Base-by-base conservation (phyloP, 176 grass and related monocot species). In the Carex kokanica region DNA sequence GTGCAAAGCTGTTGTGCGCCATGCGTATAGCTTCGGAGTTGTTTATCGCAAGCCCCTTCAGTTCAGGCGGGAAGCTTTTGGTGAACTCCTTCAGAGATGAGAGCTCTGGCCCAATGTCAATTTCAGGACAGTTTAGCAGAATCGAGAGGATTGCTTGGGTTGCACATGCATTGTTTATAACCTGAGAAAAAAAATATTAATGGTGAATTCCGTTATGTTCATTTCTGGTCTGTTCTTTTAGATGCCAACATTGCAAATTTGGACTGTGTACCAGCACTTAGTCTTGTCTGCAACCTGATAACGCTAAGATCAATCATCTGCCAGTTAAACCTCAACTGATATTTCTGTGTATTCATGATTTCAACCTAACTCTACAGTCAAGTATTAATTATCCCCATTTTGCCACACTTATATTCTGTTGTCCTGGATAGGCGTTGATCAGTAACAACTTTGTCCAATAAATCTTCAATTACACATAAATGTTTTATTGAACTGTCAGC, bases 61-160 rank as follows among this genome's bases (percentile, higher is more conserved):
- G 92, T 81, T 95, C 91, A 21, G 93, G 93, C 13, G 93, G 91
- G 83, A 99, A 90, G 60, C 94, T 90, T 80, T 93, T 95, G 21
- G 96, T 81, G 70, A 99, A 99, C 7, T 99, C 96, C 88, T 95
- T 99, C 7, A 99, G 84, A 53, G 34, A 86, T 84, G 88, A 90
- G 0, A 99, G 81, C 29, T 95, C 96, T 34, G 92, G 91, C 34
- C 91, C 92, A 61, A 93, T 88, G 59, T 89, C 86, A 65, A 99
- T 89, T 40, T 90, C 89, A 11, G 89, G 83, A 70, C 84, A 91
- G 85, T 99, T 95, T 83, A 99, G 79, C 15, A 99, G 71, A 83
- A 95, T 89, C 12, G 96, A 99, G 78, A 99, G 38, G 18, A 99
- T 99, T 86, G 93, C 96, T 99, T 99, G 93, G 23, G 91, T 95